These are phyloP conservation scores for Hemisphaericaspora nanyangensis DNA, from an alignment of 805 yeast species.

Conservation along the genomic window DNA sequence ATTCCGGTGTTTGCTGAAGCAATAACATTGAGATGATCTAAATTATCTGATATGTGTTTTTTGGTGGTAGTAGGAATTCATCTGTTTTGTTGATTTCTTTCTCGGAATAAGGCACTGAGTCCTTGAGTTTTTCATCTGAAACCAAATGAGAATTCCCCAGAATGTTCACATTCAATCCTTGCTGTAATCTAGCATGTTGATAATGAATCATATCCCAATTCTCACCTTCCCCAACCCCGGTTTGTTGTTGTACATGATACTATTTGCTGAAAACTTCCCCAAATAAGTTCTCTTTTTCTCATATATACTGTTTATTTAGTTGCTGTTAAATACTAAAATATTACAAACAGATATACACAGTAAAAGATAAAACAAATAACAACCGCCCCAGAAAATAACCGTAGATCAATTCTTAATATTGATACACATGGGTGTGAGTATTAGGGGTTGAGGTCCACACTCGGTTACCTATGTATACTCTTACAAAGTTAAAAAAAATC, in stretches of 20 bases:
- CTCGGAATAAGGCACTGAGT: not conserved
- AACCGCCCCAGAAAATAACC: too few species aligned
- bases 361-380: too few species aligned
- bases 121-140: not conserved
- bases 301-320: too few species aligned
- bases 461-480: too few species aligned
- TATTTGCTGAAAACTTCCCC: too few species aligned
- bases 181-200: constrained; percentile 1
- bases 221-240: not conserved
- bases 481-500: too few species aligned
- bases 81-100: not conserved
- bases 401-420: too few species aligned
- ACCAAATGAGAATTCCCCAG: not conserved
- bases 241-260: constrained; percentile 3
- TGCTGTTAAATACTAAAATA: too few species aligned
- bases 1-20: not conserved
- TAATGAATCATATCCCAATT: not conserved
- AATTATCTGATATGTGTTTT: constrained; percentile 15
- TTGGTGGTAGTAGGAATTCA: constrained; percentile 8
- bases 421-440: too few species aligned
- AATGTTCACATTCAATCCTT: not conserved
- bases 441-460: too few species aligned
- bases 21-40: constrained; percentile 27
- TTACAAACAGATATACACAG: too few species aligned
- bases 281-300: too few species aligned